Conservation (phyloP, 306 rosid genomes). For the Rubus idaeus region DNA sequence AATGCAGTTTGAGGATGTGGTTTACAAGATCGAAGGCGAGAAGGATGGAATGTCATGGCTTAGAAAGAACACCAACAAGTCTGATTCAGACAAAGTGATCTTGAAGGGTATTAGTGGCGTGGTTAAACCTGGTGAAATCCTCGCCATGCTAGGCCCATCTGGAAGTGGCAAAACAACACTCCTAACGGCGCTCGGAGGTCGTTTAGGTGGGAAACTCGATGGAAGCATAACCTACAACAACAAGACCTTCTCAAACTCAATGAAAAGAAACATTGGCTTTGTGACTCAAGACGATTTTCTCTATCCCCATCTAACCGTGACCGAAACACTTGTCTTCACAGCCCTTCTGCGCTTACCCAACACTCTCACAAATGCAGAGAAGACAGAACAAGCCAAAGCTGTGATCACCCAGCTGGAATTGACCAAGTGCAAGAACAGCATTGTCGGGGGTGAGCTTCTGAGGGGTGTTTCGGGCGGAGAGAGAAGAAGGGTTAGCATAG, state of each 20-base stretch:
- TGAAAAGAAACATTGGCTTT: conserved; percentile 61
- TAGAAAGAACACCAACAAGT: conserved; percentile 12
- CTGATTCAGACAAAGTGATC: conserved; percentile 45
- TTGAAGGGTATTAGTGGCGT: conserved; percentile 55
- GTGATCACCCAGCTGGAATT: conserved; percentile 63
- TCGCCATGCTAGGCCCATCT: conserved; percentile 87
- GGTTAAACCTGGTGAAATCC: conserved; percentile 69
- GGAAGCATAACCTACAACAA: conserved; percentile 50
- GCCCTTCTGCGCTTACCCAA: conserved; percentile 69
- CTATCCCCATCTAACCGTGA: conserved; percentile 60
- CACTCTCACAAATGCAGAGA: conserved; percentile 36
- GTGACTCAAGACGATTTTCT: conserved; percentile 80
- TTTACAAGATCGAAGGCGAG: conserved; percentile 42
- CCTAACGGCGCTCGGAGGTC: conserved; percentile 65
- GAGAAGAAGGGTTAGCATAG: conserved; percentile 81
- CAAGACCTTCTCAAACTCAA: conserved; percentile 44
- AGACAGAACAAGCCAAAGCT: conserved; percentile 35
- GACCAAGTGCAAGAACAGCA: conserved; percentile 52
- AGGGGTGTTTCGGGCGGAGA: conserved; percentile 89
- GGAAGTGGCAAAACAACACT: conserved; percentile 91
- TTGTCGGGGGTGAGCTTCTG: conserved; percentile 36
- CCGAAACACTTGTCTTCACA: conserved; percentile 68
- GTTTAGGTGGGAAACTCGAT: conserved; percentile 41
- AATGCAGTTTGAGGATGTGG: conserved; percentile 58
- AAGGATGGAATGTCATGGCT: conserved; percentile 23